A percentile compares a stretch with the other conserved stretches of the same genome.
These are phyloP conservation scores for Stentor roeselii DNA, from an alignment of 73 alveolate species.

Conservation along the genomic window DNA sequence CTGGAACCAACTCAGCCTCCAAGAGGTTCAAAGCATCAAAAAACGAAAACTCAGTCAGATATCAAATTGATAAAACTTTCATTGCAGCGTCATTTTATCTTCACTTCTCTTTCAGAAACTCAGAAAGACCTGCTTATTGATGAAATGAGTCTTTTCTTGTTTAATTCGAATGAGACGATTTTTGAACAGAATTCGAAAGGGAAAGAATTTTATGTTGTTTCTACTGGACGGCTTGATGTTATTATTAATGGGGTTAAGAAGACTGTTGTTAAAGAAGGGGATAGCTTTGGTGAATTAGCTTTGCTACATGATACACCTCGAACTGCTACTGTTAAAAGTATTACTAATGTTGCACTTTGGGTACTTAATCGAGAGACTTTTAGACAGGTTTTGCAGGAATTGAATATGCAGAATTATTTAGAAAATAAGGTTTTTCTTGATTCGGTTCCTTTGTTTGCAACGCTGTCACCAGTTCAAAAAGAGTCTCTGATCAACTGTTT, in stretches of 20 bases:
- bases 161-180: neutral
- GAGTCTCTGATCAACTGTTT: constrained; percentile 17
- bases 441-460: constrained; percentile 30
- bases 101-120: constrained; percentile 6
- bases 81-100: constrained; percentile 15
- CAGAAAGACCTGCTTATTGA: neutral
- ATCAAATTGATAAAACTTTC: constrained; percentile 4
- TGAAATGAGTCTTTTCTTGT: neutral
- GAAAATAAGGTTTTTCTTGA: constrained; percentile 36
- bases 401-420: constrained; percentile 30
- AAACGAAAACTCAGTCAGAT: constrained; percentile 28
- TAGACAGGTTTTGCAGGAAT: constrained; percentile 51
- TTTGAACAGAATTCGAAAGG: constrained; percentile 8
- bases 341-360: constrained; percentile 69
- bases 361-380: constrained; percentile 85
- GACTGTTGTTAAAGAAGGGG: constrained; percentile 52
- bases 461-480: neutral
- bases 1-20: constrained; percentile 1
- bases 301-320: constrained; percentile 83
- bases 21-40: neutral
- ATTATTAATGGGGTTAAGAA: neutral
- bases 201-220: neutral
- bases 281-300: constrained; percentile 94
- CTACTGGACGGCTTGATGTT: constrained; percentile 22
- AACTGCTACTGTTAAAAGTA: constrained; percentile 82